Percentiles rank a stretch among this genome's conserved stretches.
Evolutionary conservation across 345 rosid species (phyloP).

Genomic region (Rhodomyrtus tomentosa): DNA sequence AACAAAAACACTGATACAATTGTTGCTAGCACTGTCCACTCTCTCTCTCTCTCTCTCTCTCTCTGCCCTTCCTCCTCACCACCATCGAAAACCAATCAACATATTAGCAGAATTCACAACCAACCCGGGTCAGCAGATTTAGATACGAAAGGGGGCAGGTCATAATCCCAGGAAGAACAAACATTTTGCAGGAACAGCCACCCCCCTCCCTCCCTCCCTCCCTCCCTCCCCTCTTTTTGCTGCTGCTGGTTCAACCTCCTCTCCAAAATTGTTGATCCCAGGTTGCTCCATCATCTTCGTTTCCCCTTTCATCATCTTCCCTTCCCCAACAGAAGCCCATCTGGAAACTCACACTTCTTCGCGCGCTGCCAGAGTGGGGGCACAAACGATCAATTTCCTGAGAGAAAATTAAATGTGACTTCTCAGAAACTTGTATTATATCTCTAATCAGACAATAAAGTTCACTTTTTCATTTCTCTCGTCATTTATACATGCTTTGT

Average conservation of each 20-base stretch:
- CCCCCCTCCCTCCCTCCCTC: neutral
- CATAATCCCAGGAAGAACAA: neutral
- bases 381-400: neutral
- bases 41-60: neutral
- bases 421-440: neutral
- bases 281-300: neutral
- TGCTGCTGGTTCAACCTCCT: constrained; percentile 7
- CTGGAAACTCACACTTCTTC: neutral
- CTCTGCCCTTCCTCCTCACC: neutral
- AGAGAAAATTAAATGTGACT: constrained; percentile 4
- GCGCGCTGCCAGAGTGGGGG: constrained; percentile 6
- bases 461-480: neutral
- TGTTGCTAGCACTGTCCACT: neutral
- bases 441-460: neutral
- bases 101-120: constrained; percentile 8
- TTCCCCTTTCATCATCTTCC: neutral
- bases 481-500: neutral
- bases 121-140: neutral
- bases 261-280: neutral
- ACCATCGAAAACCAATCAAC: constrained; percentile 16
- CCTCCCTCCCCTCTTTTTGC: too few species aligned
- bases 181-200: neutral
- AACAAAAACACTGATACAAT: neutral
- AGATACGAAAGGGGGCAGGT: constrained; percentile 9
- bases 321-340: neutral